These are phyloP conservation scores for Kitagawia praeruptora DNA, from an alignment of 129 eudicot species.

Conservation along the genomic window DNA sequence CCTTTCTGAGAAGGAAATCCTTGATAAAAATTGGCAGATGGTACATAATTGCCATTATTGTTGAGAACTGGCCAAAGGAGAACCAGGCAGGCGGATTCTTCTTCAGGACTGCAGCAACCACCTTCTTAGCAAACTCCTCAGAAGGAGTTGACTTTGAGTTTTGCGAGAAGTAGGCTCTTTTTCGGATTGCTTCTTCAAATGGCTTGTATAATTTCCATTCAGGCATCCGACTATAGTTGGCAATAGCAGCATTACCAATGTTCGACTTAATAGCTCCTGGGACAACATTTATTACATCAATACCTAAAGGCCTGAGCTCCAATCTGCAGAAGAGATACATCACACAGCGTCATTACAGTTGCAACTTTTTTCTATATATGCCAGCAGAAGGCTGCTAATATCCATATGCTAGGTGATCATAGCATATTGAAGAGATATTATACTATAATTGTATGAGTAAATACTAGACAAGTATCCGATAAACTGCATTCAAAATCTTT, in stretches of 20 bases:
- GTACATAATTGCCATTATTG: conserved; percentile 54
- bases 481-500: background rate
- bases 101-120: conserved; percentile 54
- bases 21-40: conserved; percentile 63
- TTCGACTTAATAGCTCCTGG: conserved; percentile 81
- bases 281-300: conserved; percentile 59
- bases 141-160: conserved; percentile 54
- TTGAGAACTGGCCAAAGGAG: conserved; percentile 56
- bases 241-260: conserved; percentile 55
- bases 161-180: conserved; percentile 63
- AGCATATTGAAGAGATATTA: background rate
- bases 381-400: conserved; percentile 1
- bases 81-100: conserved; percentile 76
- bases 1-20: conserved; percentile 49
- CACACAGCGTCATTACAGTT: background rate
- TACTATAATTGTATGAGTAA: background rate
- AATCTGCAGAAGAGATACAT: conserved; percentile 32
- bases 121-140: conserved; percentile 73
- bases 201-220: conserved; percentile 88
- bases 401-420: background rate
- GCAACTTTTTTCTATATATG: background rate
- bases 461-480: background rate
- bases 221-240: conserved; percentile 60
- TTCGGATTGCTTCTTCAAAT: conserved; percentile 58
- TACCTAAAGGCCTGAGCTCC: conserved; percentile 73